Conservation (phyloP, 768 basidiomycete genomes). For the Clitopilus hobsonii region DNA sequence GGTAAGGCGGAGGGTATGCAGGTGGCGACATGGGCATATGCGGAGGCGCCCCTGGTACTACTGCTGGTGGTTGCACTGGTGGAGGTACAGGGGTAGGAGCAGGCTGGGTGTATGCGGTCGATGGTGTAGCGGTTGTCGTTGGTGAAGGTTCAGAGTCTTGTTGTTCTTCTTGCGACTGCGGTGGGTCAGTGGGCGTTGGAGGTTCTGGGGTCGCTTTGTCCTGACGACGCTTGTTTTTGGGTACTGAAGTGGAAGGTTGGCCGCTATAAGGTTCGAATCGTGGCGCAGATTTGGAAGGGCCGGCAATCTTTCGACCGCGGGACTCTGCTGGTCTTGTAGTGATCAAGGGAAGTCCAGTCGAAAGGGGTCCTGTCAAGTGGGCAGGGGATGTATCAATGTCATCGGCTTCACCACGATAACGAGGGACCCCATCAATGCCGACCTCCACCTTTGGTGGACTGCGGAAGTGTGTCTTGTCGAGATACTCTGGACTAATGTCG, state of each 20-base stretch:
- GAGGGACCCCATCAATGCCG: slow-evolving; percentile 74
- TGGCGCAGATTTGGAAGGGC: slow-evolving; percentile 1
- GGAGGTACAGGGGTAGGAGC: neutral
- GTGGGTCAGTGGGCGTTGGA: neutral
- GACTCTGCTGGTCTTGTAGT: slow-evolving; percentile 35
- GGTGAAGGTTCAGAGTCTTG: neutral
- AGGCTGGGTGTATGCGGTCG: neutral
- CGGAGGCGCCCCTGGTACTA: too few species aligned
- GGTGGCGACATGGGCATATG: too few species aligned
- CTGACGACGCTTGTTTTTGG: slow-evolving; percentile 12
- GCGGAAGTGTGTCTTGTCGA: slow-evolving; percentile 88
- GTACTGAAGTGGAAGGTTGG: neutral
- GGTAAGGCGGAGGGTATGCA: neutral
- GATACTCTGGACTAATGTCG: slow-evolving; percentile 82
- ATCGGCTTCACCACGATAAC: slow-evolving; percentile 83
- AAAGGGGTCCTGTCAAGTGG: slow-evolving; percentile 35
- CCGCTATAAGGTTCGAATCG: slow-evolving; percentile 14
- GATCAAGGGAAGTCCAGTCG: slow-evolving; percentile 44
- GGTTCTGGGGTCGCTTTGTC: slow-evolving; percentile 8
- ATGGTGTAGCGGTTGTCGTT: neutral
- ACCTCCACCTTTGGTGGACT: slow-evolving; percentile 86
- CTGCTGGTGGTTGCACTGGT: neutral
- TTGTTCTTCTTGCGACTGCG: neutral
- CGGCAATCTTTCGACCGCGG: slow-evolving; percentile 14
- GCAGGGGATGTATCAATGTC: slow-evolving; percentile 49